Percentiles rank a stretch among this genome's conserved stretches.
phyloP scores from a whole-genome alignment of 2,329 filamentous ascomycete species.

The Emergomyces orientalis region DNA sequence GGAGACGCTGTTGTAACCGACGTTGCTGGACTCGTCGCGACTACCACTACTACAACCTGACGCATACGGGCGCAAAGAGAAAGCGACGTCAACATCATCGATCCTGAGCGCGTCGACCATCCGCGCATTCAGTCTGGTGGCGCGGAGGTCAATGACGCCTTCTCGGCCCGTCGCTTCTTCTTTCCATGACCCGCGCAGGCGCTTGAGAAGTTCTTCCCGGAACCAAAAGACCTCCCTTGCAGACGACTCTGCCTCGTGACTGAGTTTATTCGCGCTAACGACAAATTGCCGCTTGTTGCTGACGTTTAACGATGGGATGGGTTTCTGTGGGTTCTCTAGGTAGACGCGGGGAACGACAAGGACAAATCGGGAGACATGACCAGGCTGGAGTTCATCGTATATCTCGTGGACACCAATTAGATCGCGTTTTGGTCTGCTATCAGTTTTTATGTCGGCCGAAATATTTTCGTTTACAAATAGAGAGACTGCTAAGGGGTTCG shows the following conservation, averaged over 20 bases:
- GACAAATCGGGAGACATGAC: constrained; percentile 61
- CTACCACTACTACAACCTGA: not conserved
- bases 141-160: constrained; percentile 67
- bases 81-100: constrained; percentile 62
- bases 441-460: constrained; percentile 8
- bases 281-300: constrained; percentile 86
- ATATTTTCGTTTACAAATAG: constrained; percentile 41
- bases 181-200: constrained; percentile 62
- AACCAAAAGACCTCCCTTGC: constrained; percentile 87
- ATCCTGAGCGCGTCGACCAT: constrained; percentile 79
- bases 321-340: constrained; percentile 63
- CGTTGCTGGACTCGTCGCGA: constrained; percentile 13
- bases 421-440: constrained; percentile 19
- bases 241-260: constrained; percentile 67
- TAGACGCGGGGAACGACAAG: constrained; percentile 67
- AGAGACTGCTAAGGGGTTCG: constrained; percentile 61
- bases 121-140: constrained; percentile 60
- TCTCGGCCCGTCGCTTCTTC: constrained; percentile 48
- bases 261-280: constrained; percentile 68
- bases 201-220: constrained; percentile 66
- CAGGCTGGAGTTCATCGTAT: constrained; percentile 45
- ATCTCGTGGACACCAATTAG: constrained; percentile 28
- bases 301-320: constrained; percentile 71
- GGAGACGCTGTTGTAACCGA: constrained; percentile 19
- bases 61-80: constrained; percentile 35